Percentiles rank a stretch among this genome's conserved stretches.
Conservation (phyloP, 108 stramenopile species). For the Nitzschia palea region DNA sequence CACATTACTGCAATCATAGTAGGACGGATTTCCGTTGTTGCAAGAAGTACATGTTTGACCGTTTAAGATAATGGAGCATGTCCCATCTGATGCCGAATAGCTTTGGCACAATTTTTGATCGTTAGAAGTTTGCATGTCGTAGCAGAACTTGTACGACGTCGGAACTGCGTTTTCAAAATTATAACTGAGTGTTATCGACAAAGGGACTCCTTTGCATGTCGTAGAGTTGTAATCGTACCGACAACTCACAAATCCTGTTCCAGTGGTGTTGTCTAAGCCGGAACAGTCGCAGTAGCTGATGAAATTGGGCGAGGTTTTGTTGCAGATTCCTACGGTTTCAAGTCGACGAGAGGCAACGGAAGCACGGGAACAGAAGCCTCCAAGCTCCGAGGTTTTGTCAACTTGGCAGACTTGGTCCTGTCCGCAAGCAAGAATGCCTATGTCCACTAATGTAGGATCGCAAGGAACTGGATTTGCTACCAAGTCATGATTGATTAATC, state of each 20-base stretch:
- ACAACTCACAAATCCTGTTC: background rate
- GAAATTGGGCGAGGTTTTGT: background rate
- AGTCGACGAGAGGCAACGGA: background rate
- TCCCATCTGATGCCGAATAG: background rate
- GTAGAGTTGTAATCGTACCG: background rate
- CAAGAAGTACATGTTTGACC: background rate
- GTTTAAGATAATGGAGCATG: slow-evolving; percentile 1
- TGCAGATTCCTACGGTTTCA: background rate
- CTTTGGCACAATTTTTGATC: slow-evolving; percentile 1
- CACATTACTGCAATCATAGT: slow-evolving; percentile 3
- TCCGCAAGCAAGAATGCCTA: slow-evolving; percentile 6
- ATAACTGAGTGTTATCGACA: background rate
- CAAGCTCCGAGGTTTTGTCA: background rate
- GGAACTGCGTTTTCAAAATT: background rate
- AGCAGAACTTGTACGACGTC: slow-evolving; percentile 2
- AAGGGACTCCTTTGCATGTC: background rate
- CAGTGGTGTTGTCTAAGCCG: background rate
- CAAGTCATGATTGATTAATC: background rate
- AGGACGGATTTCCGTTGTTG: background rate
- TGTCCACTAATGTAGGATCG: background rate
- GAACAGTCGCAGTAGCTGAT: slow-evolving; percentile 8
- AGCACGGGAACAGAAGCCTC: slow-evolving; percentile 1
- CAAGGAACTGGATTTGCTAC: background rate
- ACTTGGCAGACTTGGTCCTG: background rate
- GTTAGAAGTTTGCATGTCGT: background rate